Base-by-base conservation (phyloP, 768 basidiomycete species). In the Nidularia pulvinata region DNA sequence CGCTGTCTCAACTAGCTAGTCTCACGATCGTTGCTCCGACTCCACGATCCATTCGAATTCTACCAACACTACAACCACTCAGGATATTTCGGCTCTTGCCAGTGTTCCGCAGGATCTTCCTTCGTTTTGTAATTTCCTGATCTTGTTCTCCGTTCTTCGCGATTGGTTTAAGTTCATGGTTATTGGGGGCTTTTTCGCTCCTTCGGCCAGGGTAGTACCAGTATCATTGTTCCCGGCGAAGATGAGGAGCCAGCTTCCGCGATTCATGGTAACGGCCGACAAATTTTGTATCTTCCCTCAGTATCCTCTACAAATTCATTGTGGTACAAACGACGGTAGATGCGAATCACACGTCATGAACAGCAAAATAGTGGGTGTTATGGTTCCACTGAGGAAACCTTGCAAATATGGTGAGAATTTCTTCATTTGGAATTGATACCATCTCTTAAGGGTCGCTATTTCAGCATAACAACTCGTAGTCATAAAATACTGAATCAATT, bases 81-180 rank as follows among this genome's bases (percentile, higher is more conserved):
- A 55, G 44, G 32, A 16, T 25, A 60, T 51, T 33, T 13, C 56
- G 34, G 22, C 42, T 35, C 35, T 61, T 34, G 32, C 54, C 9
- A 16, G 56, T 5, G 52, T 52, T 32, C 55, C 67, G 48, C 64
- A 55, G 45, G 48, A 55, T 55, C 55, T 51, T 51, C 55, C 74
- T 6, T 69, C 80, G 1, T 36, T 80, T 1, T 49, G 82, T 33
- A 56, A 71, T 3, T 55, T 84, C 42, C 55, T 87, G 14, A 69
- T 83, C 52, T 84, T 85, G 0, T 72, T 78, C 47, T 72, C 79
- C 14, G 85, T 82, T 10, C 60, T 87, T 30, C 69, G 74, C 10
- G 86, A 90, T 60, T 88, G 88, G 82, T 53, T 82, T 5, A 81
- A 88, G 58, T 72, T 91, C 52, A 59, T 89, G 50, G 61, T 85